These are phyloP conservation scores for Sedum album DNA, from an alignment of 164 flowering plant species.

Conservation along the genomic window DNA sequence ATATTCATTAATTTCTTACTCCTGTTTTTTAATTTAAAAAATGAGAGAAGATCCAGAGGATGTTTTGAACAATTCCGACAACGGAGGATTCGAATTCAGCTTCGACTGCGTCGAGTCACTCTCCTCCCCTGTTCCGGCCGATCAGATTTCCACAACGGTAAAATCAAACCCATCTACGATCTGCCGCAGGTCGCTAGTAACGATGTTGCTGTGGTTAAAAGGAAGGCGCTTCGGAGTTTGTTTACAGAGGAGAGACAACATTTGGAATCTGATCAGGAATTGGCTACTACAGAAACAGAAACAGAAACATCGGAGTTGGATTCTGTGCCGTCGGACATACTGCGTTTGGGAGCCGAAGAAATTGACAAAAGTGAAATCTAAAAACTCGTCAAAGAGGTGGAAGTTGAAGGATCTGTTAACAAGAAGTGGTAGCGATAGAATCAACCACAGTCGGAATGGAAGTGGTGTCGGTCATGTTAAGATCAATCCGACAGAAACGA, in stretches of 20 bases:
- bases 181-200: too few relatives aligned
- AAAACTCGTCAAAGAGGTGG: not conserved
- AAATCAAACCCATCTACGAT: not conserved
- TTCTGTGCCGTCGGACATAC: not conserved
- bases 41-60: too few relatives aligned
- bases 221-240: constrained; percentile 4
- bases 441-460: not conserved
- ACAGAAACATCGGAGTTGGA: not conserved
- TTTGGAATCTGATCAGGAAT: not conserved
- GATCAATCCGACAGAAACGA: not conserved
- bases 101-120: not conserved
- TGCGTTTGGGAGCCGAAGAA: not conserved
- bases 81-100: not conserved
- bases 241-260: not conserved
- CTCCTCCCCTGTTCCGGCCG: not conserved
- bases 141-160: constrained; percentile 5
- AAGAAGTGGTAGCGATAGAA: not conserved
- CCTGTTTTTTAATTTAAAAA: too few relatives aligned
- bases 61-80: too few relatives aligned
- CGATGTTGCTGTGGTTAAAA: not conserved
- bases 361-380: not conserved
- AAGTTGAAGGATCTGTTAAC: not conserved
- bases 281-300: not conserved
- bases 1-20: not conserved
- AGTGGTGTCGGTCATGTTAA: too few relatives aligned